Conservation (phyloP, 495 filamentous ascomycete species). For the Penicillium roqueforti region DNA sequence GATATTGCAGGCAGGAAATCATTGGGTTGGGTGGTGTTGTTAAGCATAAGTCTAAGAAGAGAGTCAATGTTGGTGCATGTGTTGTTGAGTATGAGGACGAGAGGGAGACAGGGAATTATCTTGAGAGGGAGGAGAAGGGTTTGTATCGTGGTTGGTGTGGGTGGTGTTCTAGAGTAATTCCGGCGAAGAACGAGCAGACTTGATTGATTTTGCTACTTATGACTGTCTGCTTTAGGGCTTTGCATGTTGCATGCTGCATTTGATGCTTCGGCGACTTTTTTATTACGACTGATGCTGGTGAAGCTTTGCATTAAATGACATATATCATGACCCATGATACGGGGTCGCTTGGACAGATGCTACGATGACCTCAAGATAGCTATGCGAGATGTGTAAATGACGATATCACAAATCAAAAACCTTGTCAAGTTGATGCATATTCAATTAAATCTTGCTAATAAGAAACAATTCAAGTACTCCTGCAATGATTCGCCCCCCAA, state of each 20-base stretch:
- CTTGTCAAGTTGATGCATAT: constrained; percentile 2
- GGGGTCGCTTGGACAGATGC: background rate
- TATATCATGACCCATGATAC: background rate
- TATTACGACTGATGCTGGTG: background rate
- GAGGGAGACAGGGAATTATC: constrained; percentile 55
- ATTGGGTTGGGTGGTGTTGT: constrained; percentile 81
- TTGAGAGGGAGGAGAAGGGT: constrained; percentile 58
- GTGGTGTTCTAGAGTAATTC: constrained; percentile 48
- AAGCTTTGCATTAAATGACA: background rate
- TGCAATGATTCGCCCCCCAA: constrained; percentile 28
- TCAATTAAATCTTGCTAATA: constrained; percentile 3
- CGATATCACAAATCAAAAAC: background rate
- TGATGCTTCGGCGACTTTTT: background rate
- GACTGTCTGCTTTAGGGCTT: background rate
- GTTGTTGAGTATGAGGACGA: constrained; percentile 83
- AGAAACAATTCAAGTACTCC: constrained; percentile 21
- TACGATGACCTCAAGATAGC: background rate
- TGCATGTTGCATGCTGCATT: background rate
- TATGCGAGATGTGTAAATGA: background rate
- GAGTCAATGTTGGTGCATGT: constrained; percentile 71
- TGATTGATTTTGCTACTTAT: constrained; percentile 1
- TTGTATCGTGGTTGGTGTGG: constrained; percentile 48
- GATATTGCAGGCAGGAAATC: constrained; percentile 79
- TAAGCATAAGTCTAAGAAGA: constrained; percentile 74
- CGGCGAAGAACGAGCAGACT: constrained; percentile 24